Evolutionary conservation across 148 eudicot genomes (phyloP).

Genomic region (Euryodendron excelsum): DNA sequence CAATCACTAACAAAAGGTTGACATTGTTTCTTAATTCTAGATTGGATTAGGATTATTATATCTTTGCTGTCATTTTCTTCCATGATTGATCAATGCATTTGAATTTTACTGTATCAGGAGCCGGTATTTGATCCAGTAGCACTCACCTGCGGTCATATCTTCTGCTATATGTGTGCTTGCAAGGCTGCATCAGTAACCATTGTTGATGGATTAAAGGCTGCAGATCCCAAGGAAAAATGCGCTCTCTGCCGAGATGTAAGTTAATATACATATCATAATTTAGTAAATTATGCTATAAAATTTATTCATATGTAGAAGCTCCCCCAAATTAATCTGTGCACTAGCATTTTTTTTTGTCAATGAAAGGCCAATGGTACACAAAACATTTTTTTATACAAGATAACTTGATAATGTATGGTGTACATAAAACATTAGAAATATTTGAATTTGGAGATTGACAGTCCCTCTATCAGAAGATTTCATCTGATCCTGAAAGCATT

Average conservation of each 20-base stretch:
- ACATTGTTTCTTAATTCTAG: neutral
- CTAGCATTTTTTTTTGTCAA: too few relatives aligned
- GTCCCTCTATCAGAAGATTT: too few relatives aligned
- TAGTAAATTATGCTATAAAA: too few relatives aligned
- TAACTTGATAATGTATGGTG: too few relatives aligned
- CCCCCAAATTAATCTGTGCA: neutral
- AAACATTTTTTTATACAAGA: too few relatives aligned
- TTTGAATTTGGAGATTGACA: too few relatives aligned
- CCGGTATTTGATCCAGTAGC: conserved; percentile 85
- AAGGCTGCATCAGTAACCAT: conserved; percentile 82
- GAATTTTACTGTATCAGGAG: conserved; percentile 44
- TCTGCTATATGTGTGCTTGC: conserved; percentile 86
- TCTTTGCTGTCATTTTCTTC: neutral
- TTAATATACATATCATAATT: neutral
- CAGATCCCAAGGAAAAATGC: conserved; percentile 65
- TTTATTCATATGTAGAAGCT: too few relatives aligned
- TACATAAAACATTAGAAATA: too few relatives aligned
- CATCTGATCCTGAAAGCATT: too few relatives aligned
- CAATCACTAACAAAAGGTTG: neutral
- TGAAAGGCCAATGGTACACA: too few relatives aligned
- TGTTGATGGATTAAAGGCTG: conserved; percentile 70
- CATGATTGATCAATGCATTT: neutral
- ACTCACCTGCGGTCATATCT: conserved; percentile 83
- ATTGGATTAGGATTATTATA: neutral
- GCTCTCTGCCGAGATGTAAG: conserved; percentile 84